These are phyloP conservation scores for Trametes cingulata DNA, from an alignment of 768 basidiomycete species.

Conservation along the genomic window DNA sequence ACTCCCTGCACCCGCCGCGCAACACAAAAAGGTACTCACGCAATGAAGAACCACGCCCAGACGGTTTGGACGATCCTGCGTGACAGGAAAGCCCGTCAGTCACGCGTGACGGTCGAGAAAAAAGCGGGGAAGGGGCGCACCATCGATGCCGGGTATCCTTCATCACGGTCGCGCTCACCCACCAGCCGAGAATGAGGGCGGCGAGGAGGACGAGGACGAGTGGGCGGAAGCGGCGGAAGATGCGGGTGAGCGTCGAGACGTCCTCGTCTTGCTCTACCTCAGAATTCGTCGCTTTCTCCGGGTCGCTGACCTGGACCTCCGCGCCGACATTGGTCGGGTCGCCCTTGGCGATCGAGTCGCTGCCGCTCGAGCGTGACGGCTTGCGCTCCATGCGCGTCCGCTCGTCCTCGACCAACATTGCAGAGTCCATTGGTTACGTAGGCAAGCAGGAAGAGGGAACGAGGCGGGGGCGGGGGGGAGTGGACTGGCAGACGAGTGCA, in stretches of 20 bases:
- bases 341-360: conserved; percentile 28
- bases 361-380: conserved; percentile 25
- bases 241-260: conserved; percentile 5
- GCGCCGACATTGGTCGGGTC: conserved; percentile 26
- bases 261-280: conserved; percentile 24
- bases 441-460: background rate
- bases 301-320: conserved; percentile 22
- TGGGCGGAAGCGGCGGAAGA: conserved; percentile 27
- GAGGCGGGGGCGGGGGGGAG: background rate
- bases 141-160: conserved; percentile 74
- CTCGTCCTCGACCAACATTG: too few species aligned
- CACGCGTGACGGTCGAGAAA: conserved; percentile 12
- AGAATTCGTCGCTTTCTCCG: conserved; percentile 1
- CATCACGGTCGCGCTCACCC: conserved; percentile 76
- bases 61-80: conserved; percentile 77
- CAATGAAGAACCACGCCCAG: conserved; percentile 81
- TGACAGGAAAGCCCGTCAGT: background rate
- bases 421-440: background rate
- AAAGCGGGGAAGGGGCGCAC: conserved; percentile 37
- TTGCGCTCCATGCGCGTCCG: conserved; percentile 28
- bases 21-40: conserved; percentile 42
- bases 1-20: too few species aligned
- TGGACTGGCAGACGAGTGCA: conserved; percentile 20
- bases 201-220: conserved; percentile 53
- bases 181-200: conserved; percentile 76